Evolutionary conservation across 257 asterid species (phyloP), one percentile per base, ranked within the genome.

Genomic region (Lavandula angustifolia): DNA sequence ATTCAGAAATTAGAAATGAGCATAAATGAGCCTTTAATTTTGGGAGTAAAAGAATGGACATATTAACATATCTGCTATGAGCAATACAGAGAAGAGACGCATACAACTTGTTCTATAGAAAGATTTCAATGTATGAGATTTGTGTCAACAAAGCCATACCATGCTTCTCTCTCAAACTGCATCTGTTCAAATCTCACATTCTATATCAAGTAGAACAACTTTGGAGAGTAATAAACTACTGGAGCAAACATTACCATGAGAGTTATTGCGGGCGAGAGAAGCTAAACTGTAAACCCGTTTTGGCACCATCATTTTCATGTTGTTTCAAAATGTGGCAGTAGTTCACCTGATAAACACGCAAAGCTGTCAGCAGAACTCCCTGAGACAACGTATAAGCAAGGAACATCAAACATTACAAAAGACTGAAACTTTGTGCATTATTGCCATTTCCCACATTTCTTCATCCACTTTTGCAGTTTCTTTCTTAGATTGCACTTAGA

Each of bases 271-370:
- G 81, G 14, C 89, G 80, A 49, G 98, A 89, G 83, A 92, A 87
- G 91, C 81, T 76, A 73, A 92, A 87, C 58, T 85, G 98, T 61
- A 92, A 59, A 13, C 98, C 98, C 37, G 82, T 82, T 83, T 80
- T 86, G 69, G 88, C 89, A 9, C 59, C 83, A 57, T 88, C 96
- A 56, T 80, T 84, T 67, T 77, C 89, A 2, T 69, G 83, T 78
- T 81, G 88, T 74, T 81, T 85, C 86, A 91, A 66, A 49, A 85
- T 73, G 75, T 88, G 72, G 81, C 91, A 84, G 79, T 82, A 84
- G 80, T 91, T 91, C 13, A 86, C 92, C 98, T 91, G 85, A 62
- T 37, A 63, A 77, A 40, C 49, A 73, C 61, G 59, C 48, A 42
- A 56, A 53, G 9, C 40, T 9, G 63, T 74, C 56, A 82, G 74